Evolutionary conservation across 2,329 filamentous ascomycete species (phyloP), one percentile per base, ranked within the genome.

Genomic region (Neonectria faginata): DNA sequence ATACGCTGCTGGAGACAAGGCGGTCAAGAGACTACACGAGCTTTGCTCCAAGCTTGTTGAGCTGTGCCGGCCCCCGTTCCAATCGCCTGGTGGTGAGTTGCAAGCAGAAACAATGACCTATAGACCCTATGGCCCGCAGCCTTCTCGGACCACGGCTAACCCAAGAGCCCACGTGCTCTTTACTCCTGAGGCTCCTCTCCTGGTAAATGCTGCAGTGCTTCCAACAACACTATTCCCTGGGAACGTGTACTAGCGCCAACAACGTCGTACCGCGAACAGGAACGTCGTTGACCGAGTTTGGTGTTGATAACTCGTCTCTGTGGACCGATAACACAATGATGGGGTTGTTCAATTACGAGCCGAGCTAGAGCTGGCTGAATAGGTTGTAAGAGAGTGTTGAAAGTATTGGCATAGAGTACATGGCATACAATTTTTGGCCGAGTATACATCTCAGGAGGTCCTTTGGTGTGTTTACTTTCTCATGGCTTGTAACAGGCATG

Each of bases 291-390:
- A 20, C 41, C 12, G 50, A 33, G 12, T 60, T 60, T 42, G 27
- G n/a, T 9, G 41, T 41, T 2, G 39, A 53, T 11, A 36, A 27
- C 18, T 52, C 50, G 29, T 47, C 57, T 20, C 25, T 60, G 14
- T 60, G 57, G 50, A 29, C 57, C 12, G 57, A 60, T 2, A 50
- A 54, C 5, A 60, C 57, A 9, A 60, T 60, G 50, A 54, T 60
- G n/a, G 57, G 57, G 2, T 22, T 60, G 51, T 60, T 60, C 29
- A 60, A 60, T 27, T 60, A 60, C 22, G 57, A 60, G 48, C 57
- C 57, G n/a, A 60, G 50, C 6, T 44, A 54, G 12, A 53, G 57
- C 45, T 60, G 57, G 57, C 57, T 54, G 9, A 53, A 54, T 36
- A 41, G 57, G 14, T 6, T 31, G 10, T 57, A 29, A 11, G 12